Conservation (phyloP, 805 yeast genomes). For the Saturnispora besseyi region DNA sequence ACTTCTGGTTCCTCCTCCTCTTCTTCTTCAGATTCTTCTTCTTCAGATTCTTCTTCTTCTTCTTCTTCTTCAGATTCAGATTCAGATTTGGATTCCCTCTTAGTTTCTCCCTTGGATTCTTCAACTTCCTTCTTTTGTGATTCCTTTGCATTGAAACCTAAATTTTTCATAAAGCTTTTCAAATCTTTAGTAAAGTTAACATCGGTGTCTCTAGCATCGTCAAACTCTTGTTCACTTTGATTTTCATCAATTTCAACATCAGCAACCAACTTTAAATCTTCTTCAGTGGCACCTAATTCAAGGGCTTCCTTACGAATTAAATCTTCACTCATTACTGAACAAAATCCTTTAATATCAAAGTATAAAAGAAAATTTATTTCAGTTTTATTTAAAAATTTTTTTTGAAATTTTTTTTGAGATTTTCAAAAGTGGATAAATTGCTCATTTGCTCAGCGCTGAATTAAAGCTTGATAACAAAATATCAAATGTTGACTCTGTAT, state of each 20-base stretch:
- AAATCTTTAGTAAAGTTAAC: conserved; percentile 44
- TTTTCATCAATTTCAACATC: conserved; percentile 40
- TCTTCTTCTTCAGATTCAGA: conserved; percentile 24
- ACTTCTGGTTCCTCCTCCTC: conserved; percentile 29
- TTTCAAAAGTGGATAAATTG: background rate
- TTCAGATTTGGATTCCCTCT: too few relatives aligned
- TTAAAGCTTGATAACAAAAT: background rate
- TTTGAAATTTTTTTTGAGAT: background rate
- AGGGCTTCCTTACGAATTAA: conserved; percentile 61
- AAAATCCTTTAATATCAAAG: conserved; percentile 3
- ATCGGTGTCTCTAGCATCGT: conserved; percentile 37
- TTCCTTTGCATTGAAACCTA: conserved; percentile 47
- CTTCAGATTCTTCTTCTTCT: conserved; percentile 26
- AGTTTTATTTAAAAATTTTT: background rate
- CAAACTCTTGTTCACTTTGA: conserved; percentile 43
- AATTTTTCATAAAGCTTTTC: conserved; percentile 50
- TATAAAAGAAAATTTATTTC: conserved; percentile 10
- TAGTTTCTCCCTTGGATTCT: too few relatives aligned
- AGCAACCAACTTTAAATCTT: conserved; percentile 57
- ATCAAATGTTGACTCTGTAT: conserved; percentile 1
- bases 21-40: conserved; percentile 30
- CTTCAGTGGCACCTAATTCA: conserved; percentile 79
- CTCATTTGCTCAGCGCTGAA: background rate
- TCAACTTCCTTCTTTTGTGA: conserved; percentile 19
- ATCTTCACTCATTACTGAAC: conserved; percentile 17